Evolutionary conservation across 2,329 filamentous ascomycete genomes (phyloP), one percentile per base, ranked within the genome.

Genomic region (Clarireedia paspali): DNA sequence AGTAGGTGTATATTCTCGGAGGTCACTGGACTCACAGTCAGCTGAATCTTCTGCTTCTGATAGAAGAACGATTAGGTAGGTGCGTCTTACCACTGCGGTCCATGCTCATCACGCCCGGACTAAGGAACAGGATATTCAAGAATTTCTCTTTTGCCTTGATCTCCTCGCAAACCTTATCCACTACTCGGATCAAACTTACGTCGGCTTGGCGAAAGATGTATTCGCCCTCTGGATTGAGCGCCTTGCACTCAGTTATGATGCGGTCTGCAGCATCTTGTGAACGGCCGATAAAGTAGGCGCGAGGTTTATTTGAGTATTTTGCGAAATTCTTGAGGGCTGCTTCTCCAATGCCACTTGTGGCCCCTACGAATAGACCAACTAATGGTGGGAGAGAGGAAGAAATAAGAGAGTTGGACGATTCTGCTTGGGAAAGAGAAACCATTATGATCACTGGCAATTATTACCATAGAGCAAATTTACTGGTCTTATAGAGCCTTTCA

Each of bases 121-220:
- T 79, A 53, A 82, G 71, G 62, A 82, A 79, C 0, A 84, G 66
- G 3, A 82, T 65, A 63, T 84, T 81, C 57, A 85, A 72, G 26
- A 72, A 72, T 39, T 69, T 67, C 63, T 83, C 80, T 58, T 74
- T 76, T 30, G 67, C 63, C 57, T 69, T 70, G 56, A 85, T 78
- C 51, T 80, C 72, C 6, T 70, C 67, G 64, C 77, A 81, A 2
- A 75, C 71, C 6, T 71, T 66, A 60, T 81, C 77, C 2, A 80
- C 77, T 24, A 72, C 73, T 15, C 64, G 66, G n/a, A 81, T 62
- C 39, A 79, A 67, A 30, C 72, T 72, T 3, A 77, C 67, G 58
- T 81, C 75, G n/a, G 68, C 69, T 42, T 70, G 62, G 17, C 78
- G 64, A 63, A 79, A 80, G n/a, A 63, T 70, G 57, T 74, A 76